phyloP scores from a whole-genome alignment of 768 basidiomycete species.

The Suillus subluteus region DNA sequence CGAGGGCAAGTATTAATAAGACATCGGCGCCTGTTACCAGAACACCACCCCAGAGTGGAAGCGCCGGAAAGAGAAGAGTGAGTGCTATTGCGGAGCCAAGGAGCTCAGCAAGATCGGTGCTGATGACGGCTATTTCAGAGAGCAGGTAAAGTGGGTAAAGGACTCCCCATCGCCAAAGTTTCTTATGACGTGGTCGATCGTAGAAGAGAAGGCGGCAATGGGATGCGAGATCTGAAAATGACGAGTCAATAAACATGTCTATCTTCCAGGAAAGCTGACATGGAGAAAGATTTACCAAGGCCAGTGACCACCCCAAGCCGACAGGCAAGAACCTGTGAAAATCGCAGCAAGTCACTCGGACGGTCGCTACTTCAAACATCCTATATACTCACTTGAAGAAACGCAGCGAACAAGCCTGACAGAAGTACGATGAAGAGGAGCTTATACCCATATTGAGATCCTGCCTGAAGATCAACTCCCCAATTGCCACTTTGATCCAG shows the following conservation, averaged over 20 bases:
- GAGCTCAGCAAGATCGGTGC: constrained; percentile 82
- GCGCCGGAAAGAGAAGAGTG: constrained; percentile 68
- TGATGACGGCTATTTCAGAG: constrained; percentile 73
- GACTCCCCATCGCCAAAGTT: constrained; percentile 58
- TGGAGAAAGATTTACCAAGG: constrained; percentile 52
- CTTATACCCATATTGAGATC: constrained; percentile 82
- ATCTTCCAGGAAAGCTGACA: constrained; percentile 1
- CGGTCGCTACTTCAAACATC: not conserved
- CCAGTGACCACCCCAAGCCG: constrained; percentile 85
- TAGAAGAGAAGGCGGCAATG: constrained; percentile 69
- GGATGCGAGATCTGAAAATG: constrained; percentile 53
- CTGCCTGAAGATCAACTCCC: constrained; percentile 89
- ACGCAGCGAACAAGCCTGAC: constrained; percentile 80
- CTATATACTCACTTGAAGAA: constrained; percentile 64
- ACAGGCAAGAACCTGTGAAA: constrained; percentile 67
- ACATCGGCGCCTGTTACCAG: constrained; percentile 73
- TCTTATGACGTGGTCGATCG: constrained; percentile 61
- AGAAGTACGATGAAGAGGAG: constrained; percentile 86
- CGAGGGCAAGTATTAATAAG: constrained; percentile 67
- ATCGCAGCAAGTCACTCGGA: constrained; percentile 10
- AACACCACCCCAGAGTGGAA: constrained; percentile 73
- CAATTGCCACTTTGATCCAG: constrained; percentile 68
- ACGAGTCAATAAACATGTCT: constrained; percentile 21
- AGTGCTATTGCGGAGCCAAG: constrained; percentile 83
- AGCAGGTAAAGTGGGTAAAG: constrained; percentile 69